Percentiles rank a stretch among this genome's conserved stretches.
Conservation (phyloP, 2,329 filamentous ascomycete species). For the Nigrospora osmanthi region DNA sequence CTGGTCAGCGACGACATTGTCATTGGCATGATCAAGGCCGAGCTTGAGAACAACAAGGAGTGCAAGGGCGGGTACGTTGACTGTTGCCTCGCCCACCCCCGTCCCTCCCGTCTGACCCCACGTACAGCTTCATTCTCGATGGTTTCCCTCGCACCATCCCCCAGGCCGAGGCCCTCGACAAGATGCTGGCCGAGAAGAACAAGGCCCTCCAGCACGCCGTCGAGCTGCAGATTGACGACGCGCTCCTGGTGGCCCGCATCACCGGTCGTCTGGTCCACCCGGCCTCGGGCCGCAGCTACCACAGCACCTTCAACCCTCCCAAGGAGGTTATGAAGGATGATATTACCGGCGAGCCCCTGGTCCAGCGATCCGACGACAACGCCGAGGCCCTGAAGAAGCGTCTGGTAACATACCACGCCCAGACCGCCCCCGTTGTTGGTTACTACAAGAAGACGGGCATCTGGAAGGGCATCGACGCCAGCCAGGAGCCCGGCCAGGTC, state of each 20-base stretch:
- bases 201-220: constrained; percentile 91
- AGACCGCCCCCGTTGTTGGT: constrained; percentile 84
- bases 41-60: constrained; percentile 88
- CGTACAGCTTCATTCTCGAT: constrained; percentile 89
- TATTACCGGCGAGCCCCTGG: constrained; percentile 88
- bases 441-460: constrained; percentile 98
- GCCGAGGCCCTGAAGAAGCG: constrained; percentile 94
- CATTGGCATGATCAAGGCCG: constrained; percentile 98
- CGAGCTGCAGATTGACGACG: constrained; percentile 94
- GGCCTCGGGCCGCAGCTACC: constrained; percentile 91
- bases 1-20: constrained; percentile 98
- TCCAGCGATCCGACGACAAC: constrained; percentile 96
- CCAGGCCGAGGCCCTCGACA: constrained; percentile 89
- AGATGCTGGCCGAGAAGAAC: constrained; percentile 72
- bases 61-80: constrained; percentile 84
- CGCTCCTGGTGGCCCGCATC: constrained; percentile 87
- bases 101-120: background rate
- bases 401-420: constrained; percentile 83
- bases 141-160: constrained; percentile 96
- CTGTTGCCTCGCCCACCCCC: constrained; percentile 4
- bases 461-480: constrained; percentile 92
- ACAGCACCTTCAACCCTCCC: constrained; percentile 98
- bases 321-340: constrained; percentile 94
- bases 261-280: constrained; percentile 94
- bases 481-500: constrained; percentile 89